These are phyloP conservation scores for Arachnopeziza araneosa DNA, from an alignment of 2,329 filamentous ascomycete genomes.

Conservation along the genomic window DNA sequence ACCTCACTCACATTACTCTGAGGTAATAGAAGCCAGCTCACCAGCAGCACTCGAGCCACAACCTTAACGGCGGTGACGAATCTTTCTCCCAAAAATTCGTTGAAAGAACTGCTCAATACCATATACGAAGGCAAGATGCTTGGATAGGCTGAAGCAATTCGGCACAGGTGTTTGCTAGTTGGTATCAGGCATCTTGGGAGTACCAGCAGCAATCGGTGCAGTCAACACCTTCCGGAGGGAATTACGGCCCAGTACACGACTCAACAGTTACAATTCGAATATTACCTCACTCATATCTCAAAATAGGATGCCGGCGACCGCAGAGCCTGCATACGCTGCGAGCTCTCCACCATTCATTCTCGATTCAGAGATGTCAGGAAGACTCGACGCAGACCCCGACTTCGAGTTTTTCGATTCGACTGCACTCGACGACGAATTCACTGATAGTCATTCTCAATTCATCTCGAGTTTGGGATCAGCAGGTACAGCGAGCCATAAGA, in stretches of 20 bases:
- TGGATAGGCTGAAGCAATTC: not conserved
- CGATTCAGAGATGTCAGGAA: constrained; percentile 32
- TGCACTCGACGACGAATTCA: constrained; percentile 25
- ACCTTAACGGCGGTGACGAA: constrained; percentile 3
- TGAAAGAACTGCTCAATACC: not conserved
- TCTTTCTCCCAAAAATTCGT: not conserved
- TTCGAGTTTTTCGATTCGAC: constrained; percentile 35
- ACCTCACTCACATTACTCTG: not conserved
- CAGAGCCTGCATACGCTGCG: constrained; percentile 25
- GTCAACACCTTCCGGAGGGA: not conserved
- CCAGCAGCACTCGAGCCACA: not conserved
- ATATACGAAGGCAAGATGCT: not conserved
- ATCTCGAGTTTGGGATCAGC: constrained; percentile 24
- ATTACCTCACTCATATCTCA: not conserved
- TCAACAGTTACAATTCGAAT: not conserved
- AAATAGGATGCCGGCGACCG: constrained; percentile 21
- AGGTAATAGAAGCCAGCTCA: not conserved
- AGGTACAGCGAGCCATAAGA: constrained; percentile 21
- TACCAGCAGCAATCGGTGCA: not conserved
- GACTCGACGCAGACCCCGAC: constrained; percentile 29
- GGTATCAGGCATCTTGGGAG: not conserved
- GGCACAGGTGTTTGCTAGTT: not conserved
- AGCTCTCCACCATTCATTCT: constrained; percentile 31
- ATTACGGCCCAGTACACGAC: not conserved
- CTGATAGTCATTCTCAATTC: constrained; percentile 21